Base-by-base conservation (phyloP, 2,329 filamentous ascomycete genomes). In the Pyrenophora seminiperda region DNA sequence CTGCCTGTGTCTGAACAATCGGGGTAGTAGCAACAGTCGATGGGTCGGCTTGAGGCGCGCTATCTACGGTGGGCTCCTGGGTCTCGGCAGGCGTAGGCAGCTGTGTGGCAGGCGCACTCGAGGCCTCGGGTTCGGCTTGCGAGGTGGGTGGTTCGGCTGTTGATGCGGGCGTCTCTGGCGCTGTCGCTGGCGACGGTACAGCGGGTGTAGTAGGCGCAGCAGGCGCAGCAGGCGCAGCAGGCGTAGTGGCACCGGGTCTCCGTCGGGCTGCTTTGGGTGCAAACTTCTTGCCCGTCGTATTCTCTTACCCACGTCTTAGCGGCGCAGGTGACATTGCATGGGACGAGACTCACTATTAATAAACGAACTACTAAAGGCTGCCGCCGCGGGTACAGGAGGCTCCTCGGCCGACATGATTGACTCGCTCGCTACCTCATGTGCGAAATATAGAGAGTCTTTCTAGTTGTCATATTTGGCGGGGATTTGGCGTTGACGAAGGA, bases 221-320 rank as follows among this genome's bases (percentile, higher is more conserved):
- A 10, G 47, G 20, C 3, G 37, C 17, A 32, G 42, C 7, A n/a
- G 29, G 6, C 14, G 68, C 54, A 19, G 59, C 47, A 17, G 65
- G 52, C 6, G 67, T 64, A 18, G 68, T 64, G 17, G 68, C 70
- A 36, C 65, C 68, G 41, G 77, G 74, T 22, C 77, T 71, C 41
- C 77, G 74, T 32, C 71, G 70, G 22, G 73, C 69, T 39, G 72
- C 75, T 58, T 79, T 80, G 31, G 79, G 78, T 4, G 75, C 76
- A 50, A 78, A 75, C 61, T 76, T 77, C 60, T 76, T 79, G 64
- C 74, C 75, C 14, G 75, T 73, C 48, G 74, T 73, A 54, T 75
- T 73, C 71, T 71, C 65, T 67, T 67, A 38, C 2, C 19, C 22
- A 50, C 17, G 44, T 7, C 37, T 65, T 50, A 64, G 62, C 48